phyloP scores from a whole-genome alignment of 768 basidiomycete genomes.

The Hygrocybe coccinea region DNA sequence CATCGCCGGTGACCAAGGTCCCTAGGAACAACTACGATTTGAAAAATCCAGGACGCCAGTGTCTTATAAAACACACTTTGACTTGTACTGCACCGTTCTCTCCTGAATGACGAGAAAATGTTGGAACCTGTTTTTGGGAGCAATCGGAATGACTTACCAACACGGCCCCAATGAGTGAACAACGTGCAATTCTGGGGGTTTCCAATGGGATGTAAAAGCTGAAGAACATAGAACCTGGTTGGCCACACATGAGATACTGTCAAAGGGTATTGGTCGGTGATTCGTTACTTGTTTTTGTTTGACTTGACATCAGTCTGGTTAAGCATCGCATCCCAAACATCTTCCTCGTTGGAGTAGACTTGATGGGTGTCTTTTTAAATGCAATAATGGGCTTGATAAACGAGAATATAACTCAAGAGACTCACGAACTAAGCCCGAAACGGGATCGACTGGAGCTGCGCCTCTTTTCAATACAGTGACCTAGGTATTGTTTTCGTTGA shows the following conservation, averaged over 20 bases:
- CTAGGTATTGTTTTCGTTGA: conserved; percentile 12
- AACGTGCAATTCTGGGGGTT: conserved; percentile 34
- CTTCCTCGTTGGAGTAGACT: conserved; percentile 40
- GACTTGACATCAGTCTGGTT: conserved; percentile 54
- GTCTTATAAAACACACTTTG: conserved; percentile 35
- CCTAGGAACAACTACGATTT: conserved; percentile 28
- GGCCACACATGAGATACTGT: not conserved
- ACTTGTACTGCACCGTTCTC: conserved; percentile 46
- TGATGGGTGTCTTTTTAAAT: conserved; percentile 45
- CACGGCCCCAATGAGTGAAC: conserved; percentile 59
- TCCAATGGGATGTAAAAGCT: conserved; percentile 48
- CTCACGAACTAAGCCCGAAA: conserved; percentile 43
- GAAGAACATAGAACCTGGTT: conserved; percentile 57
- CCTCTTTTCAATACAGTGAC: conserved; percentile 47
- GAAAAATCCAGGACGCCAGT: not conserved
- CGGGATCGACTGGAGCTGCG: conserved; percentile 51
- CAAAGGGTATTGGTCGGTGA: not conserved
- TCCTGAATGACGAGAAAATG: not conserved
- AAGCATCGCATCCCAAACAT: conserved; percentile 56
- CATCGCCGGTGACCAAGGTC: conserved; percentile 37
- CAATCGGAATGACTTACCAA: conserved; percentile 30
- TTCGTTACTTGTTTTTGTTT: conserved; percentile 54
- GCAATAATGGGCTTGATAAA: not conserved
- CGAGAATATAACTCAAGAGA: conserved; percentile 10
- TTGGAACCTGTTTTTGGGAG: not conserved